Base-by-base conservation (phyloP, 2,329 filamentous ascomycete species). In the Botryosphaeria dothidea region DNA sequence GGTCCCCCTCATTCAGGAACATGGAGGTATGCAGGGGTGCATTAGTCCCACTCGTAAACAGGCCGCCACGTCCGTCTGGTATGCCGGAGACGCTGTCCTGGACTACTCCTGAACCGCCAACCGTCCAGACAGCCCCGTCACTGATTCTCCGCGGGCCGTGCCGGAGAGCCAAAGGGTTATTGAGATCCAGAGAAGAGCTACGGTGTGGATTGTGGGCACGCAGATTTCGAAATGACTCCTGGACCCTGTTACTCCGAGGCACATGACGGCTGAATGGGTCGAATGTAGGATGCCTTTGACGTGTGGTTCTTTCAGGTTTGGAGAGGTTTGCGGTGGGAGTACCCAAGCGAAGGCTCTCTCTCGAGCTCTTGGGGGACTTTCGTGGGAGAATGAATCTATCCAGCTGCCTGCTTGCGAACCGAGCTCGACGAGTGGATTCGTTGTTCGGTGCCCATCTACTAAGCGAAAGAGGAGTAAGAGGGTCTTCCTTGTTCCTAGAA, bases 121-220 rank as follows among this genome's bases (percentile, higher is more conserved):
- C 88, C 19, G 88, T 86, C 92, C 92, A 96, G 19, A 94, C 83
- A 9, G 88, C 85, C 2, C 90, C 90, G 67, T 83, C 79, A 74
- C 90, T 93, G 67, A 87, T 80, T 72, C 88, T 71, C 21, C 77
- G 77, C 46, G 67, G 41, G 4, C 29, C 60, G 27, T 65, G 63
- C 23, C 63, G 36, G 3, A 61, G 54, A 5, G 54, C 45, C 34
- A 65, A 19, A 7, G 54, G 34, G 17, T 57, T 34, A 19, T 52
- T 38, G 4, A 23, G 29, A 25, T 56, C 27, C n/a, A 45, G 51
- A 3, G 48, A 45, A 5, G 48, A 54, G 19, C 61, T 34, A 19
- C 56, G 19, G 2, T n/a, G 51, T 4, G 38, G 49, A n/a, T 36
- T 27, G 7, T 38, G 48, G 15, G 21, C 31, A 54, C 72, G 71